Percentiles rank a stretch among this genome's conserved stretches.
These are phyloP conservation scores for Zoysia matrella DNA, from an alignment of 202 grass and related monocot genomes.

Conservation along the genomic window DNA sequence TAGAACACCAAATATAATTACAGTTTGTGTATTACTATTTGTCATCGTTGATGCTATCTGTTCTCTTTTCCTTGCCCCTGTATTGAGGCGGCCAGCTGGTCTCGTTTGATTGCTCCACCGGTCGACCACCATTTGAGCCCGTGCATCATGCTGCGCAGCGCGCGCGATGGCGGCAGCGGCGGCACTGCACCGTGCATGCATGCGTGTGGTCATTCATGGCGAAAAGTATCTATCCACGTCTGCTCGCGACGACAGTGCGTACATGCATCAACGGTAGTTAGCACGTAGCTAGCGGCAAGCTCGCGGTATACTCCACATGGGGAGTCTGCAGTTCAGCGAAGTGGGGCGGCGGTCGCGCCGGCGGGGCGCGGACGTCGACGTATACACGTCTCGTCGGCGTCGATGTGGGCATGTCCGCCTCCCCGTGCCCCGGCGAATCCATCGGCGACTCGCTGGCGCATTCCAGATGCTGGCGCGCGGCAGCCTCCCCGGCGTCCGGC, in stretches of 20 bases:
- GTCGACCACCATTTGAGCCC: neutral
- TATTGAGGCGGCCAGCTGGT: neutral
- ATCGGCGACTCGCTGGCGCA: neutral
- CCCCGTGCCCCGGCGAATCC: neutral
- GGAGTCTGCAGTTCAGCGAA: neutral
- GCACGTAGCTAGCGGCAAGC: neutral
- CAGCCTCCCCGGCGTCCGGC: neutral
- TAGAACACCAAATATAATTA: too few relatives aligned
- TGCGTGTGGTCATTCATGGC: neutral
- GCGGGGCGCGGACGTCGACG: constrained; percentile 31
- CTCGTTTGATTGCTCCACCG: neutral
- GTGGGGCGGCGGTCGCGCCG: constrained; percentile 33
- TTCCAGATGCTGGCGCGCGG: constrained; percentile 9
- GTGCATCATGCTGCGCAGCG: neutral
- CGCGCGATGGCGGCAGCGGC: neutral
- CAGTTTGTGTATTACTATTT: too few relatives aligned
- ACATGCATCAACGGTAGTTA: constrained; percentile 1
- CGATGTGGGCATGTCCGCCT: neutral
- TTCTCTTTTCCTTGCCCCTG: neutral
- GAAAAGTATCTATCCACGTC: neutral
- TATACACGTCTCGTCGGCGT: neutral
- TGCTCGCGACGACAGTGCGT: neutral
- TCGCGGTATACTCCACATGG: too few relatives aligned
- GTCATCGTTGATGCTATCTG: too few relatives aligned
- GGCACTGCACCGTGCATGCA: neutral